Base-by-base conservation (phyloP, 208 protist species). In the Wallacemonas sp. region DNA sequence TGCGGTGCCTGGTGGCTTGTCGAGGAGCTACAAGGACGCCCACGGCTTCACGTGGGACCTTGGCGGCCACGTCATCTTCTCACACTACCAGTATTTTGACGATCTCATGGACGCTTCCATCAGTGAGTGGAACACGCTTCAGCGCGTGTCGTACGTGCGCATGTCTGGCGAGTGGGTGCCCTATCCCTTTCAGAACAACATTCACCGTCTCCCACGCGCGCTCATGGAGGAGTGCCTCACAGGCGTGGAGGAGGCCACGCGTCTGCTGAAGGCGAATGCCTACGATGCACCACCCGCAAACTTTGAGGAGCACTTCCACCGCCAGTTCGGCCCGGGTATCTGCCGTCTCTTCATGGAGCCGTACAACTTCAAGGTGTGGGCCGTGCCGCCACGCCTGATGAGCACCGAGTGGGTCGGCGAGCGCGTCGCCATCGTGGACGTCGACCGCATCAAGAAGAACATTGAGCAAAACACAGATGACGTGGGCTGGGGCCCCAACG, bases 301-400 rank as follows among this genome's bases (percentile, higher is more conserved):
- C 63, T 90, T 90, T 49, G 76, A 79, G 32, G 77, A 89, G 72
- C 83, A 74, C 55, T 75, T 93, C 54, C 48, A 67, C 14, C 63
- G 70, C 48, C 71, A 86, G 63, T 90, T 93, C 33, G 87, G 87
- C 24, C 55, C 79, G 30, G 84, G 78, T 12, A 87, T 93, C 39
- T 71, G 79, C 0, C 58, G 76, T 17, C 38, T 85, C 26, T 93
- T 93, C 70, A 90, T 93, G 87, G 68, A 70, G 27, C 87, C 87
- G 30, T 93, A 93, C 66, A 93, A 93, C 65, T 81, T 86, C 43
- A 93, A 93, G 71, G 82, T 86, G 34, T 93, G 87, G 87, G 84
- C 87, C 9, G 71, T 88, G n/a, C 83, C 87, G 11, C 66, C 82
- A 24, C 29, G 69, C 12, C 60, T 82, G 58, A 79, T 93, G 81